Base-by-base conservation (phyloP, 2,329 filamentous ascomycete species). In the Monilinia fructicola region DNA sequence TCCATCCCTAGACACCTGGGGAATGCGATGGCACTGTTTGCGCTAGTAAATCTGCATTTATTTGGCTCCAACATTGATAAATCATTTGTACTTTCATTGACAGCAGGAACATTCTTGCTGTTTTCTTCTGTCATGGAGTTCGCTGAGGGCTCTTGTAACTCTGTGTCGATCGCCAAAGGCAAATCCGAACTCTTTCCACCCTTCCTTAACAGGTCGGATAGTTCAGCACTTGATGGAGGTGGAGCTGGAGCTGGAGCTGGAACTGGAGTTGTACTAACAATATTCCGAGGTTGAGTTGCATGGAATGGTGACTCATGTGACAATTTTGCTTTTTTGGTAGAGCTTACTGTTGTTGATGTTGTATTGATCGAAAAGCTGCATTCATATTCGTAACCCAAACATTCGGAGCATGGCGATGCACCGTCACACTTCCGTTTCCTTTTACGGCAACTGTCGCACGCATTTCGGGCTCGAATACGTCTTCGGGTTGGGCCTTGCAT, bases 11-110 rank as follows among this genome's bases (percentile, higher is more conserved):
- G 70, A 58, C 68, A 73, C 38, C 73, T 71, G 1, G 77, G 75
- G 52, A 78, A 77, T 9, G 76, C 76, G 56, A 77, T 71, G 3
- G 75, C 73, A 26, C 75, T 76, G 46, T 76, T 72, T 12, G 71
- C 71, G 5, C 74, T 75, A 7, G 69, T 71, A 59, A 70, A 73
- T 12, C 68, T 56, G 54, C 54, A 60, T 53, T 65, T 65, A 35
- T 60, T 38, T n/a, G 63, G 63, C 31, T 65, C 63, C 63, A 65
- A 42, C 44, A 65, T 65, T 4, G 63, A 65, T 31, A 65, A 14
- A 48, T 65, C 63, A 23, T 65, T 58, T 1, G 42, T 9, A 23
- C 38, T 18, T 42, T 28, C 60, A 59, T 59, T 59, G 18, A 10
- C n/a, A 54, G 26, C 14, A 40, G 48, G 23, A 38, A 35, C 46